These are phyloP conservation scores for Carnegiea gigantea DNA, from an alignment of 179 eudicot species.

Conservation along the genomic window DNA sequence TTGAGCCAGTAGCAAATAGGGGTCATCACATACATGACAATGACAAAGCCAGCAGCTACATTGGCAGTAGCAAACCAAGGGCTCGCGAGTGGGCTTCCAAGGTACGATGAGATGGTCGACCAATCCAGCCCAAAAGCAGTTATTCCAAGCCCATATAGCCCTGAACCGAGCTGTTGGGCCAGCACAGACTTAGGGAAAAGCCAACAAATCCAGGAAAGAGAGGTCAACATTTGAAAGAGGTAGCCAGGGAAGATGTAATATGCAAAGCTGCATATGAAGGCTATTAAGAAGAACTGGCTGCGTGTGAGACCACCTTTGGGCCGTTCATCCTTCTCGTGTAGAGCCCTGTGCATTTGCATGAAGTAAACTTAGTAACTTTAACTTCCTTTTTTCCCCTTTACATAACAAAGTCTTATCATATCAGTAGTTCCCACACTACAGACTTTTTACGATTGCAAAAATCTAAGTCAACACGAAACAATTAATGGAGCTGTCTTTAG, in stretches of 20 bases:
- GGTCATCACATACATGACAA: constrained; percentile 76
- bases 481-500: too few relatives aligned
- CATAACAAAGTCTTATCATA: background rate
- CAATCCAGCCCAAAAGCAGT: constrained; percentile 79
- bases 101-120: constrained; percentile 85
- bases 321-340: constrained; percentile 87
- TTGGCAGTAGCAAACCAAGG: constrained; percentile 99
- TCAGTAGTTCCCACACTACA: too few relatives aligned
- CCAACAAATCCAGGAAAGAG: constrained; percentile 96
- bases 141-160: constrained; percentile 77
- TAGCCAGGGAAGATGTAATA: constrained; percentile 90
- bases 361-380: background rate
- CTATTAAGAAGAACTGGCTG: constrained; percentile 80
- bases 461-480: too few relatives aligned
- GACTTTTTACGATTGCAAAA: too few relatives aligned
- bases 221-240: constrained; percentile 76
- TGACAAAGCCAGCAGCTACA: constrained; percentile 70
- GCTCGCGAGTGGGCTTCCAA: constrained; percentile 95
- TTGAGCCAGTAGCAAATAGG: constrained; percentile 83
- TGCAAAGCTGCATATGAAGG: constrained; percentile 87
- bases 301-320: constrained; percentile 77
- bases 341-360: constrained; percentile 49
- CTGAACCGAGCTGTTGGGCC: constrained; percentile 94
- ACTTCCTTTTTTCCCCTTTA: background rate
- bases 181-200: constrained; percentile 61